Evolutionary conservation across 2,329 filamentous ascomycete genomes (phyloP).

Genomic region (Westerdykella aurantiaca): DNA sequence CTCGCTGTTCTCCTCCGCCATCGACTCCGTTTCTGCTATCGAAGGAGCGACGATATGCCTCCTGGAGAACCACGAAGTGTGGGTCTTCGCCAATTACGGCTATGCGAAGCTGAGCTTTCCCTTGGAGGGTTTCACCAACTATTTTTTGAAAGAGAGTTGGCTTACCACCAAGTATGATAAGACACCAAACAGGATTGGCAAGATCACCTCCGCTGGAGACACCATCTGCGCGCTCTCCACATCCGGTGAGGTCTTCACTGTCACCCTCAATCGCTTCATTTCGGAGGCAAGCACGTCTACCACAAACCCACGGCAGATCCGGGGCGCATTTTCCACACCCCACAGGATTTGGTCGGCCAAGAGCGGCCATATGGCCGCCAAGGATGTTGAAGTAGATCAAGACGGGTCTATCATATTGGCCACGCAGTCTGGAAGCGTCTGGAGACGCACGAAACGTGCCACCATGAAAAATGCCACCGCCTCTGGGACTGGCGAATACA

Average conservation of each 20-base stretch:
- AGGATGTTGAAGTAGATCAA: constrained; percentile 82
- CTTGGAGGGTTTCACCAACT: constrained; percentile 65
- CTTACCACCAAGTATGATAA: constrained; percentile 60
- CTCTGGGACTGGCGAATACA: constrained; percentile 49
- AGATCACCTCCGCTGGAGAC: constrained; percentile 78
- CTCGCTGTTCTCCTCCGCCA: constrained; percentile 67
- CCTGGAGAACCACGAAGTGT: constrained; percentile 81
- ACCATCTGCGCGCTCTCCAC: constrained; percentile 84
- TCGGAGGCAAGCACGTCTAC: constrained; percentile 67
- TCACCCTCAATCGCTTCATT: constrained; percentile 62
- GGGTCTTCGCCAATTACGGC: constrained; percentile 91
- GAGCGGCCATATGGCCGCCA: constrained; percentile 76
- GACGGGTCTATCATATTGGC: constrained; percentile 93
- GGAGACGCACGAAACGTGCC: constrained; percentile 75
- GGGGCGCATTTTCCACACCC: constrained; percentile 70
- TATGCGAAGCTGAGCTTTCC: constrained; percentile 89
- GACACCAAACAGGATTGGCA: constrained; percentile 62
- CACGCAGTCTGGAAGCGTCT: constrained; percentile 87
- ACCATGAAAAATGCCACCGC: constrained; percentile 66
- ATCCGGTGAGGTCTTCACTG: constrained; percentile 81
- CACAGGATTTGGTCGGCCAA: constrained; percentile 83
- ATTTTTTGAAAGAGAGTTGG: constrained; percentile 61
- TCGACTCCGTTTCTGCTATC: constrained; percentile 77
- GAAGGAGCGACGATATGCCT: constrained; percentile 83
- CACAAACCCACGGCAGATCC: constrained; percentile 87